Percentiles rank a stretch among this genome's conserved stretches.
Conservation (phyloP, 1,284 basidiomycete species). For the Melampsora medusae region DNA sequence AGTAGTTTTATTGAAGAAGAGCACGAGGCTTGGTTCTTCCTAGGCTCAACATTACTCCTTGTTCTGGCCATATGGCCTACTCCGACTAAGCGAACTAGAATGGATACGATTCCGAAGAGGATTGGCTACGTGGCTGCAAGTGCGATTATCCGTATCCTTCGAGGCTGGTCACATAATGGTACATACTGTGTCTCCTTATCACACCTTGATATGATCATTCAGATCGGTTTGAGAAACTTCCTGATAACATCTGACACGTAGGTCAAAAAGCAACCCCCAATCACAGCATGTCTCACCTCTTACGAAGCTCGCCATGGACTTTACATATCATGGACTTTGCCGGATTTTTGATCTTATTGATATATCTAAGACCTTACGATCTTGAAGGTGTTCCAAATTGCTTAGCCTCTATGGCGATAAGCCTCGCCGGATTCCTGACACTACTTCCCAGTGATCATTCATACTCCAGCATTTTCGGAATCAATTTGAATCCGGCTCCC, state of each 20-base stretch:
- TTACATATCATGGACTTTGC: slow-evolving; percentile 20
- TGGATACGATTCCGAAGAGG: background rate
- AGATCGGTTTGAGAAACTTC: background rate
- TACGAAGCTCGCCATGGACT: slow-evolving; percentile 18
- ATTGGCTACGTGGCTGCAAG: background rate
- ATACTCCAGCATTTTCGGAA: background rate
- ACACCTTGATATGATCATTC: background rate
- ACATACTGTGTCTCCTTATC: background rate
- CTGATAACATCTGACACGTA: background rate
- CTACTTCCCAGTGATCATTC: slow-evolving; percentile 27
- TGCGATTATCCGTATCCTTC: slow-evolving; percentile 43
- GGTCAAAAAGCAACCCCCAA: slow-evolving; percentile 28
- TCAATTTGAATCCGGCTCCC: too few species aligned
- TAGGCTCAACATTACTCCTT: slow-evolving; percentile 19
- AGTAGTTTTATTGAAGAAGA: slow-evolving; percentile 50
- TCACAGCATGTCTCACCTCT: slow-evolving; percentile 3
- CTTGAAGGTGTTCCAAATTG: background rate
- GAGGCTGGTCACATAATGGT: slow-evolving; percentile 48
- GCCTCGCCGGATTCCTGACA: slow-evolving; percentile 14
- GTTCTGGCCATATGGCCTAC: background rate
- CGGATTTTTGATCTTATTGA: slow-evolving; percentile 16
- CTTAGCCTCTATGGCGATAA: background rate
- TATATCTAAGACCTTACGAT: background rate
- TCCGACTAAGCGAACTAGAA: background rate
- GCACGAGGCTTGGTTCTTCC: slow-evolving; percentile 49